Evolutionary conservation across 495 filamentous ascomycete genomes (phyloP).

Genomic region (Neurospora sp.): DNA sequence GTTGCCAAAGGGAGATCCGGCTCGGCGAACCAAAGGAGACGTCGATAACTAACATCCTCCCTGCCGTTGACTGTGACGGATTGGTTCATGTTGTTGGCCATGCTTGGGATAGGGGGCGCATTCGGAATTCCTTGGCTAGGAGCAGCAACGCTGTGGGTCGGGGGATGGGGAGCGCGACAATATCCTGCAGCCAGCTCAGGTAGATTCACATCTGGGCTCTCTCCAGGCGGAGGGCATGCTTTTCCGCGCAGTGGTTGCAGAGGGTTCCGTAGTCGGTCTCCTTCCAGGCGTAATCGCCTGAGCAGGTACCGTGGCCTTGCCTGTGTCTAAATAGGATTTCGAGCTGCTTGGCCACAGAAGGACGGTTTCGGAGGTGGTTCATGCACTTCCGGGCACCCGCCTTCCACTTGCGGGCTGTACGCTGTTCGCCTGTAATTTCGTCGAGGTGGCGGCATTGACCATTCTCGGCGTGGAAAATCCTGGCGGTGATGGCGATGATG

Average conservation of each 20-base stretch:
- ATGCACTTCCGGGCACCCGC: neutral
- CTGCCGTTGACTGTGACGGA: too few species aligned
- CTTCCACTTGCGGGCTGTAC: neutral
- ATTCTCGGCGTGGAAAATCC: neutral
- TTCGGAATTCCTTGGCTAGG: too few species aligned
- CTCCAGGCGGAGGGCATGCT: neutral
- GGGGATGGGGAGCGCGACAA: too few species aligned
- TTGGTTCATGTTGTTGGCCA: too few species aligned
- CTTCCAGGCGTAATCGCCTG: too few species aligned
- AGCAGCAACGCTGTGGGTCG: too few species aligned
- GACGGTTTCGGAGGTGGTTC: neutral
- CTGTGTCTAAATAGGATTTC: neutral
- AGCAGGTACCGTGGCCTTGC: neutral
- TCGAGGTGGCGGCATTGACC: neutral
- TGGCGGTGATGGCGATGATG: neutral
- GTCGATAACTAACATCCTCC: too few species aligned
- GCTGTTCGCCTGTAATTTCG: neutral
- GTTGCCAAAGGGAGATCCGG: too few species aligned
- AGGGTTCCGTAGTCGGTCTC: neutral
- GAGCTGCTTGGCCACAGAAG: neutral
- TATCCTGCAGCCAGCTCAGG: too few species aligned
- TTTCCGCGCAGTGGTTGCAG: neutral
- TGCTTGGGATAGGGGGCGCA: too few species aligned
- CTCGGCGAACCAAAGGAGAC: too few species aligned
- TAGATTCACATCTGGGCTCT: neutral